A percentile compares a stretch with the other conserved stretches of the same genome.
Conservation (phyloP, 768 basidiomycete species). For the Postia placenta region DNA sequence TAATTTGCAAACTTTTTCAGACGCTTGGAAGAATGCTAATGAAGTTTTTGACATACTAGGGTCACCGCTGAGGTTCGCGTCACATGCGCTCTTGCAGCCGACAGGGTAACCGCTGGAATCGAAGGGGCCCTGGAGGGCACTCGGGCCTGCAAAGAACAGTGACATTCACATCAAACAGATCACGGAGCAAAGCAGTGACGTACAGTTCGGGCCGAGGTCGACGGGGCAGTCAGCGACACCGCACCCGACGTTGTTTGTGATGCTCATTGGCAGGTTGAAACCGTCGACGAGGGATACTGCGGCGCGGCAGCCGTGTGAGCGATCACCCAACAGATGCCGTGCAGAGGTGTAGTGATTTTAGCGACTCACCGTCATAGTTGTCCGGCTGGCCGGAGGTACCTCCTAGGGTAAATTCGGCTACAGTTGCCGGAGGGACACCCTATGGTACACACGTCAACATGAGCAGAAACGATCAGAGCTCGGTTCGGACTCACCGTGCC, state of each 20-base stretch:
- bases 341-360: not conserved
- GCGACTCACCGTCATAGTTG: slow-evolving; percentile 25
- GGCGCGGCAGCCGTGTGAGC: not conserved
- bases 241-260: slow-evolving; percentile 52
- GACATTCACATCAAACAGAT: slow-evolving; percentile 12
- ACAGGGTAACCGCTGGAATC: slow-evolving; percentile 27
- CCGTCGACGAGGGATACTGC: slow-evolving; percentile 25
- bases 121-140: slow-evolving; percentile 23
- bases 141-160: slow-evolving; percentile 16
- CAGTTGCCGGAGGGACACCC: slow-evolving; percentile 29
- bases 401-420: slow-evolving; percentile 30
- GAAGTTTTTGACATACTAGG: slow-evolving; percentile 12
- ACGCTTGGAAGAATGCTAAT: not conserved
- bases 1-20: slow-evolving; percentile 2
- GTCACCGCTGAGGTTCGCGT: slow-evolving; percentile 24
- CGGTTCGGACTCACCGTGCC: slow-evolving; percentile 32
- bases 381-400: slow-evolving; percentile 18
- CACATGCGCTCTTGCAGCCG: slow-evolving; percentile 28
- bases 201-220: slow-evolving; percentile 56
- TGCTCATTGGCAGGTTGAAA: slow-evolving; percentile 51
- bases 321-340: not conserved
- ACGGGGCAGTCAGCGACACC: slow-evolving; percentile 51
- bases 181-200: slow-evolving; percentile 24
- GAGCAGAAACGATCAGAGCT: not conserved
- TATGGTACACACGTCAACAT: not conserved